Conservation (phyloP, 495 filamentous ascomycete species). For the Aspergillus steynii region DNA sequence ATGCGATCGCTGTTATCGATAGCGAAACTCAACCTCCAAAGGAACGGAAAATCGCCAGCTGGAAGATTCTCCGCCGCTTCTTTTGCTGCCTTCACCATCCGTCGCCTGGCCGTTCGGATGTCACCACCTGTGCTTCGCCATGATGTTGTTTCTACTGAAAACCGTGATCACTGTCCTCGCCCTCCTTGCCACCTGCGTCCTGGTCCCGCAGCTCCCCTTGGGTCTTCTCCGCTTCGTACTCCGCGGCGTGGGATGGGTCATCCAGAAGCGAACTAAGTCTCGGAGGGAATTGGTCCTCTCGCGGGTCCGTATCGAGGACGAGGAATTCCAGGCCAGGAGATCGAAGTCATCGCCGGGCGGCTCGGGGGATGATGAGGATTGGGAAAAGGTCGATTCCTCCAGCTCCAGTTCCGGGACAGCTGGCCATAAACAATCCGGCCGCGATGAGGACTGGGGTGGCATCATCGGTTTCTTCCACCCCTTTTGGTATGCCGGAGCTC, state of each 20-base stretch:
- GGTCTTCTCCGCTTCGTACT: constrained; percentile 38
- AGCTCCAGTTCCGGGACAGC: constrained; percentile 48
- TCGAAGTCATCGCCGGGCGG: constrained; percentile 30
- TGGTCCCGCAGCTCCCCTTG: constrained; percentile 40
- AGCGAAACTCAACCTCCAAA: background rate
- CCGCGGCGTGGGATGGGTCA: constrained; percentile 60
- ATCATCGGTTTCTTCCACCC: constrained; percentile 96
- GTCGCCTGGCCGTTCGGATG: constrained; percentile 4
- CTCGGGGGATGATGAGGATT: constrained; percentile 62
- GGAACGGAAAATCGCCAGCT: background rate
- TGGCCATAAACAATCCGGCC: constrained; percentile 48
- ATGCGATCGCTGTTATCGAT: background rate
- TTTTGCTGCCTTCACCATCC: background rate
- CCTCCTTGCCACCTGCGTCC: constrained; percentile 35
- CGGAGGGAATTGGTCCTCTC: constrained; percentile 62
- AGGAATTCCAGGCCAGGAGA: constrained; percentile 45
- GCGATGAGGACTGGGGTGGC: constrained; percentile 68
- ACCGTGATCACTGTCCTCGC: constrained; percentile 34
- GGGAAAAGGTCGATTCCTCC: constrained; percentile 69
- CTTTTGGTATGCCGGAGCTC: constrained; percentile 65
- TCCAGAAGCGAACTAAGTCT: constrained; percentile 65
- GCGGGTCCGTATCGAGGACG: constrained; percentile 59
- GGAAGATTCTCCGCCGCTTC: constrained; percentile 5
- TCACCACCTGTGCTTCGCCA: constrained; percentile 12
- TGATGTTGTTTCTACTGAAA: constrained; percentile 43